Evolutionary conservation across 768 basidiomycete genomes (phyloP).

Genomic region (Termitomyces sp.): DNA sequence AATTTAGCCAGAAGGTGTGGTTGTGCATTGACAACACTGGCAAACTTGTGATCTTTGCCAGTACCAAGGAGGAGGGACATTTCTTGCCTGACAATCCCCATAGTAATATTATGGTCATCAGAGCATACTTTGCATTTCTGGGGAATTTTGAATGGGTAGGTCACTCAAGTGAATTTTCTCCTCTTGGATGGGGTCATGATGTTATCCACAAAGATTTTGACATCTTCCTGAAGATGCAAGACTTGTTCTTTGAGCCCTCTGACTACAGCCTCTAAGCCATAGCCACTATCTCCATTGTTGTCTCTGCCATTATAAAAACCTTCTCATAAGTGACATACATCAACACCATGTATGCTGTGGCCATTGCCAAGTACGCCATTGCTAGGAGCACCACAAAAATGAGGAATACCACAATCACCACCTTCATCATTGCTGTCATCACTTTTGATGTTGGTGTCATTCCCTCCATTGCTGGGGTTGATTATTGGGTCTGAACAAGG

Average conservation of each 20-base stretch:
- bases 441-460: too few species aligned
- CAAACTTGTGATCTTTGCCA: neutral
- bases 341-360: too few species aligned
- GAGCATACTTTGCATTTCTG: neutral
- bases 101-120: neutral
- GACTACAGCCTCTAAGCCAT: too few species aligned
- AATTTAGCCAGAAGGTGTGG: neutral
- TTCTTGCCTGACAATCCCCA: neutral
- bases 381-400: too few species aligned
- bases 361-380: too few species aligned
- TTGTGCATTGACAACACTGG: neutral
- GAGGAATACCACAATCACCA: too few species aligned
- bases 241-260: neutral
- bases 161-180: neutral
- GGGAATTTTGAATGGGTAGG: neutral
- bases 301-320: neutral
- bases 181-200: neutral
- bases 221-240: neutral
- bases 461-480: too few species aligned
- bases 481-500: too few species aligned
- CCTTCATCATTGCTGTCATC: too few species aligned
- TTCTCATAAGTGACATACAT: too few species aligned
- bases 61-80: neutral
- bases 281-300: neutral
- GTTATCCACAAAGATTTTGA: neutral